phyloP scores from a whole-genome alignment of 1,284 basidiomycete species.

The Boletus hoseneyae region DNA sequence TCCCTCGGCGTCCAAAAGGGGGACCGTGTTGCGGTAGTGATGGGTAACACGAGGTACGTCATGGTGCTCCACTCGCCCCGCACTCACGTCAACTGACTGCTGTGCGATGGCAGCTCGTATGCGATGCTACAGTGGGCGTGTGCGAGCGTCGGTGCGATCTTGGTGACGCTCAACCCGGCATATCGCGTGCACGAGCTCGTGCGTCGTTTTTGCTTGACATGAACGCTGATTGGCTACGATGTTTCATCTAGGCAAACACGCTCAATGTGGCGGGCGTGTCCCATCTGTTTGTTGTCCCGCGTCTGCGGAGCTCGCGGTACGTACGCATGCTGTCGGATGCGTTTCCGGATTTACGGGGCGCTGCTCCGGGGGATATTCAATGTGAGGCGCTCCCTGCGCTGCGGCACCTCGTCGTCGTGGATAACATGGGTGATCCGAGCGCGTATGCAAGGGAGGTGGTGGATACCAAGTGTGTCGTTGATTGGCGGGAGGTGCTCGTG shows the following conservation, averaged over 20 bases:
- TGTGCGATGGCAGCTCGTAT: constrained; percentile 53
- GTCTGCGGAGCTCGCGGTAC: constrained; percentile 64
- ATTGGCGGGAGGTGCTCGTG: constrained; percentile 64
- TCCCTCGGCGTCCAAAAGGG: constrained; percentile 71
- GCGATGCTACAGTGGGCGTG: constrained; percentile 82
- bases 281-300: constrained; percentile 71
- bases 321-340: constrained; percentile 54
- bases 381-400: constrained; percentile 60
- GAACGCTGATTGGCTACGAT: too few species aligned
- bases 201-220: constrained; percentile 19
- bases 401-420: constrained; percentile 65
- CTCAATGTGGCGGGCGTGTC: constrained; percentile 67
- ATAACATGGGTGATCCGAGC: constrained; percentile 49
- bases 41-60: constrained; percentile 82
- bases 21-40: constrained; percentile 76
- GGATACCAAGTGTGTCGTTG: constrained; percentile 49
- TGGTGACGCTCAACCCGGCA: constrained; percentile 82
- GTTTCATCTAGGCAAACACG: constrained; percentile 56
- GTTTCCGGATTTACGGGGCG: constrained; percentile 55
- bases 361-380: constrained; percentile 54
- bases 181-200: constrained; percentile 73
- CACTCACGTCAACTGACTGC: not conserved
- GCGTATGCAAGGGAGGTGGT: constrained; percentile 42
- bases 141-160: constrained; percentile 73
- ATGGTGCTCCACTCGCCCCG: constrained; percentile 5